A percentile compares a stretch with the other conserved stretches of the same genome.
phyloP scores from a whole-genome alignment of 441 rosid genomes.

The Pelargonium cotyledonis region DNA sequence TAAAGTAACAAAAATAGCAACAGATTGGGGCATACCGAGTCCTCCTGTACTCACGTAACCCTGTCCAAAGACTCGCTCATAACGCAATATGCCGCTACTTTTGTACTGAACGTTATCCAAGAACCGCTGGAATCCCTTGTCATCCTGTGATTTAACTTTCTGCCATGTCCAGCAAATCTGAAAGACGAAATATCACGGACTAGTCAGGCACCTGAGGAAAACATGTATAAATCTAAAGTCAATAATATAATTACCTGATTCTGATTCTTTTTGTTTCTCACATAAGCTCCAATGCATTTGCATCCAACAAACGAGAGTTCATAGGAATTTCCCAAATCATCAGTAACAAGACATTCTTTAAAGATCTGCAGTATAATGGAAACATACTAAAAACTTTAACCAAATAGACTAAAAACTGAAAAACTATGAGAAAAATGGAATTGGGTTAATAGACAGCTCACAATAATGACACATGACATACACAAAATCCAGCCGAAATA shows the following conservation, averaged over 20 bases:
- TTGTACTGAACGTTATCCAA: conserved; percentile 92
- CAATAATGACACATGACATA: too few species aligned
- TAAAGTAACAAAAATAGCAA: neutral
- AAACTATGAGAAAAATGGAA: neutral
- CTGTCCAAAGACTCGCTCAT: conserved; percentile 85
- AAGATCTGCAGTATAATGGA: conserved; percentile 42
- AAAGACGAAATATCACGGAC: conserved; percentile 12
- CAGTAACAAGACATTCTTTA: conserved; percentile 57
- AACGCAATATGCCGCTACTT: conserved; percentile 71
- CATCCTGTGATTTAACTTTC: conserved; percentile 66
- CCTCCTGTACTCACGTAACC: conserved; percentile 99
- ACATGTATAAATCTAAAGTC: conserved; percentile 10
- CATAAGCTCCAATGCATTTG: conserved; percentile 98
- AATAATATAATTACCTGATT: conserved; percentile 55
- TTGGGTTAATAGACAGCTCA: too few species aligned
- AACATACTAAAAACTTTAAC: neutral
- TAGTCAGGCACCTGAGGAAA: conserved; percentile 17
- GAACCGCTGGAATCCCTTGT: conserved; percentile 89
- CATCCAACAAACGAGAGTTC: conserved; percentile 76
- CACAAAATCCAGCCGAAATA: neutral
- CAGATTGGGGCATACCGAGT: conserved; percentile 42
- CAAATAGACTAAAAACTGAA: neutral
- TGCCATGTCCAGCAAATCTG: conserved; percentile 99
- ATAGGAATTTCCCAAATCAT: conserved; percentile 54
- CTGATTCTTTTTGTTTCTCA: conserved; percentile 83